phyloP scores from a whole-genome alignment of 345 rosid genomes.

The Acer yangbiense region DNA sequence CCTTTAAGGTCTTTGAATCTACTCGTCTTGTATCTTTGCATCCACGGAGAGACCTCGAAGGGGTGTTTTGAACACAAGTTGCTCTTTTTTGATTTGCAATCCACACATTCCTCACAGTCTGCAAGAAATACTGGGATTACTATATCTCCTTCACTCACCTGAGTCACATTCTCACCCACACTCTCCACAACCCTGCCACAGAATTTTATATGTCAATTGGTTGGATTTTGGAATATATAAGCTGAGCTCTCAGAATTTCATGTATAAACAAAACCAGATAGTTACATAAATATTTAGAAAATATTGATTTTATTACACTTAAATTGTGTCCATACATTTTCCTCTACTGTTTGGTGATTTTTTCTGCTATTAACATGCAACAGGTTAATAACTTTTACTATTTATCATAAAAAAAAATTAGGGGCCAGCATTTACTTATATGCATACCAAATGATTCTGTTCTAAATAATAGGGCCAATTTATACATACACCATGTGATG shows the following conservation, averaged over 20 bases:
- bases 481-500: no score
- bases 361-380: neutral
- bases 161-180: slow-evolving; percentile 70
- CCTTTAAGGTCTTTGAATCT: slow-evolving; percentile 82
- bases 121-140: slow-evolving; percentile 76
- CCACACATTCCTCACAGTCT: slow-evolving; percentile 72
- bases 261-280: neutral
- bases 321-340: neutral
- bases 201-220: neutral
- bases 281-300: no score
- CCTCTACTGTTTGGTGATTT: neutral
- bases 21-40: slow-evolving; percentile 72
- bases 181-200: slow-evolving; percentile 75
- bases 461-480: no score
- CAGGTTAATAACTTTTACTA: neutral
- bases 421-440: no score
- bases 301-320: no score
- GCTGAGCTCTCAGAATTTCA: neutral
- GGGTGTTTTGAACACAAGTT: slow-evolving; percentile 76
- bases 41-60: slow-evolving; percentile 68
- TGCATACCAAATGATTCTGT: no score
- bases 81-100: slow-evolving; percentile 73
- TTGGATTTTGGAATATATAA: neutral
- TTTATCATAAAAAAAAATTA: neutral
- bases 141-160: slow-evolving; percentile 58